Evolutionary conservation across 768 basidiomycete species (phyloP).

Genomic region (Serendipita vermifera): DNA sequence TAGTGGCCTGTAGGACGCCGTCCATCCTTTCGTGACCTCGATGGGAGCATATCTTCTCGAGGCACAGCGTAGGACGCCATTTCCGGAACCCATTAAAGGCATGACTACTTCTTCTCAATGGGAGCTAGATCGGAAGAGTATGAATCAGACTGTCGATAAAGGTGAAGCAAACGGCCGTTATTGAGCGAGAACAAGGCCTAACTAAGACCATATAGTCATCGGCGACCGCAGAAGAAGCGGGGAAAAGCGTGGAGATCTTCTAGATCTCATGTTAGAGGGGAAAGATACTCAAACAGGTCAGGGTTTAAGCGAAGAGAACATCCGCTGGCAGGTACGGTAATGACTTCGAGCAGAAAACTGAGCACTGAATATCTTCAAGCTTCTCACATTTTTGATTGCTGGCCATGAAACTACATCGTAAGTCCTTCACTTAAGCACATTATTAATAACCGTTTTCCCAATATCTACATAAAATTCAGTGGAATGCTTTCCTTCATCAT

Average conservation of each 20-base stretch:
- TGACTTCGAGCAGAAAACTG: neutral
- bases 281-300: constrained; percentile 35
- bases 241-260: constrained; percentile 30
- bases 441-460: neutral
- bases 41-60: constrained; percentile 29
- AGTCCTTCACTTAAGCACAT: neutral
- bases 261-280: constrained; percentile 35
- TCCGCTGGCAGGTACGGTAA: constrained; percentile 29
- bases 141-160: constrained; percentile 30
- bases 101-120: constrained; percentile 28
- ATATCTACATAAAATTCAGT: neutral
- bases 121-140: constrained; percentile 29
- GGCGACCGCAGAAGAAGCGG: constrained; percentile 28
- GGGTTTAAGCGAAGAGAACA: constrained; percentile 30
- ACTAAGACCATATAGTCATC: constrained; percentile 26
- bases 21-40: constrained; percentile 16
- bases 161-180: constrained; percentile 28
- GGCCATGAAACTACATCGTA: constrained; percentile 30
- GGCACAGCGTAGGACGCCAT: constrained; percentile 25
- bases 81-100: constrained; percentile 26
- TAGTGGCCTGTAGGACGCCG: constrained; percentile 11
- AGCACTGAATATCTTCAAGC: constrained; percentile 18
- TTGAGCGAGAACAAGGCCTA: constrained; percentile 28
- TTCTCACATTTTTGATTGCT: constrained; percentile 39
- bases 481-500: constrained; percentile 31